Percentiles rank a stretch among this genome's conserved stretches.
Evolutionary conservation across 208 protist genomes (phyloP).

Genomic region (Zelonia costaricensis): DNA sequence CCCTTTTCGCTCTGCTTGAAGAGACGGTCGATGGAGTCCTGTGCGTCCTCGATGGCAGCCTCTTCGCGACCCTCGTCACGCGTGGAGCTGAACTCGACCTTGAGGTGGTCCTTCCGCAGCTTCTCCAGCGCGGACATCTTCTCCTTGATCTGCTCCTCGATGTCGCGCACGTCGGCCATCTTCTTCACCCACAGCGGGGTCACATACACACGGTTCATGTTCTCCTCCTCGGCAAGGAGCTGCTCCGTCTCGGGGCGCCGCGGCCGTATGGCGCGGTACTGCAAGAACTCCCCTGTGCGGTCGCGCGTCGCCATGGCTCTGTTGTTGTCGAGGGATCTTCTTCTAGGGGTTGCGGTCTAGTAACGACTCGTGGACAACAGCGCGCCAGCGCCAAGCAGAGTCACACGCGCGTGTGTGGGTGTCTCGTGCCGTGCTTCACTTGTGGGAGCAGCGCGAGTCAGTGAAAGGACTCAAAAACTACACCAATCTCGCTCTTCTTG

Average conservation of each 20-base stretch:
- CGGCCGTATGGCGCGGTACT: slow-evolving; percentile 75
- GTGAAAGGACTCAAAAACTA: no score
- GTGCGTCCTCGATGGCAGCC: slow-evolving; percentile 70
- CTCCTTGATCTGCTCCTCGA: slow-evolving; percentile 69
- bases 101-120: slow-evolving; percentile 81
- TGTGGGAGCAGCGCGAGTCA: no score
- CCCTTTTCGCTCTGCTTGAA: slow-evolving; percentile 86
- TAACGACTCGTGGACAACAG: no score
- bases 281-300: slow-evolving; percentile 83
- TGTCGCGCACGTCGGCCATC: slow-evolving; percentile 77
- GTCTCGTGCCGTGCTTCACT: no score
- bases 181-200: slow-evolving; percentile 82
- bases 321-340: no score
- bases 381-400: no score
- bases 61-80: slow-evolving; percentile 84
- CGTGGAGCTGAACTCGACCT: slow-evolving; percentile 87
- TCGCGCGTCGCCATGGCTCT: slow-evolving; percentile 92
- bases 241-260: slow-evolving; percentile 64
- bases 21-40: slow-evolving; percentile 81
- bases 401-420: no score
- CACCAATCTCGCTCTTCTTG: no score
- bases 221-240: slow-evolving; percentile 65
- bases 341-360: no score
- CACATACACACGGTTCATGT: slow-evolving; percentile 62
- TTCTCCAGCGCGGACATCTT: slow-evolving; percentile 76